A percentile compares a stretch with the other conserved stretches of the same genome.
Conservation (phyloP, 2,329 filamentous ascomycete genomes). For the Thelonectria blattea region DNA sequence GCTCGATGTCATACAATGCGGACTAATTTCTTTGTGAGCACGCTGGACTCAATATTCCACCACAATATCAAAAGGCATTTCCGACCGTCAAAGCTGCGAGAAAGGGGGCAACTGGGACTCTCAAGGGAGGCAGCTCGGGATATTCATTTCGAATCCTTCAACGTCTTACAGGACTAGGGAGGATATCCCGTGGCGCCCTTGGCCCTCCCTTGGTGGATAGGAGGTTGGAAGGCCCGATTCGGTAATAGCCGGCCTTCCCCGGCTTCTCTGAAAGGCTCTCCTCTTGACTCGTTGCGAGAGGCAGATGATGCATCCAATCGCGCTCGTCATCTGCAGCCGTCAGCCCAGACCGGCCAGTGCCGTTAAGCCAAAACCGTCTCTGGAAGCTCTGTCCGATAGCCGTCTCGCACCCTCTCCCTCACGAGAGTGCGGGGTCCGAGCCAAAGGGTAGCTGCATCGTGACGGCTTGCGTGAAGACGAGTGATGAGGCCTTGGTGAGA, state of each 20-base stretch:
- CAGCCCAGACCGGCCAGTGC: constrained; percentile 32
- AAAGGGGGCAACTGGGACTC: background rate
- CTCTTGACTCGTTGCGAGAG: constrained; percentile 8
- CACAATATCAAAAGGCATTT: constrained; percentile 24
- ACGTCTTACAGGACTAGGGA: background rate
- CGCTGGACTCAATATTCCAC: constrained; percentile 21
- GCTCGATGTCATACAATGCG: constrained; percentile 22
- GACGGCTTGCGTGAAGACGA: background rate
- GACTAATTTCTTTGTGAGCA: constrained; percentile 14
- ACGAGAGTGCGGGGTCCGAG: constrained; percentile 10
- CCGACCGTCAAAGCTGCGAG: constrained; percentile 4
- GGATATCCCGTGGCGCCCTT: constrained; percentile 1
- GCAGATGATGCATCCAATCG: constrained; percentile 29
- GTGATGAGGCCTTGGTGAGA: constrained; percentile 1
- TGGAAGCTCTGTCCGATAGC: constrained; percentile 18
- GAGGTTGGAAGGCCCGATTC: constrained; percentile 11
- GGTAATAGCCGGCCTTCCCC: constrained; percentile 7
- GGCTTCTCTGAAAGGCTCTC: background rate
- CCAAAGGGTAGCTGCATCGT: constrained; percentile 3
- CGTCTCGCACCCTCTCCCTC: background rate
- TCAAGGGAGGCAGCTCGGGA: background rate
- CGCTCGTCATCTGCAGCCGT: constrained; percentile 32
- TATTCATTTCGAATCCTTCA: constrained; percentile 8
- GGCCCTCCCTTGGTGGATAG: background rate
- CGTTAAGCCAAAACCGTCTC: constrained; percentile 16